Conservation (phyloP, 2,329 filamentous ascomycete species). For the Aphanocladium album region DNA sequence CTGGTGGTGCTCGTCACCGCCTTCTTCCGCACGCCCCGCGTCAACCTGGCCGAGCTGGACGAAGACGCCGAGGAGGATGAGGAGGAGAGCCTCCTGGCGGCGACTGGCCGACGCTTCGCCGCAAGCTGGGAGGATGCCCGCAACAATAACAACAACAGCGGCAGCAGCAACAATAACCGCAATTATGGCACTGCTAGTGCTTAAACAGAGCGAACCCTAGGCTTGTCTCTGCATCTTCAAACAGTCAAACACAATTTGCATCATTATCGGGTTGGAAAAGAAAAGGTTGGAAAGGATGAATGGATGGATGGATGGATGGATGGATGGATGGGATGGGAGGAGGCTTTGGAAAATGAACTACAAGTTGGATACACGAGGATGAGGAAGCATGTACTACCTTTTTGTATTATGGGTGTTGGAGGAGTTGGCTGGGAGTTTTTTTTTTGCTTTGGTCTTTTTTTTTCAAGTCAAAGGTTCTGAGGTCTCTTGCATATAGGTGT, state of each 20-base stretch:
- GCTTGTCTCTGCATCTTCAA: not conserved
- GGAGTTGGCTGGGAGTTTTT: not conserved
- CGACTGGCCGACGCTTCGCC: constrained; percentile 73
- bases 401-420: not conserved
- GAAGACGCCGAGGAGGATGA: constrained; percentile 88
- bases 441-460: not conserved
- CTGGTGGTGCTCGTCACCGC: constrained; percentile 74
- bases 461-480: not conserved
- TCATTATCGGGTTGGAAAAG: not conserved
- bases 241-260: not conserved
- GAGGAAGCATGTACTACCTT: not conserved
- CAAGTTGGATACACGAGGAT: constrained; percentile 3
- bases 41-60: constrained; percentile 74
- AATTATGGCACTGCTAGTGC: constrained; percentile 3
- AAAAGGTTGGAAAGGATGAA: not conserved
- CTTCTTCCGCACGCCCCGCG: constrained; percentile 71
- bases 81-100: constrained; percentile 85
- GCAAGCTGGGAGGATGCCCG: constrained; percentile 88
- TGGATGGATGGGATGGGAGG: too few species aligned
- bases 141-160: constrained; percentile 32
- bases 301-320: too few species aligned
- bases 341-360: too few species aligned
- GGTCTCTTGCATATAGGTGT: not conserved
- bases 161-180: constrained; percentile 9
- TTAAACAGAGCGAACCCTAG: not conserved